These are phyloP conservation scores for Talaromyces sp. DNA, from an alignment of 2,329 filamentous ascomycete genomes.

Conservation along the genomic window DNA sequence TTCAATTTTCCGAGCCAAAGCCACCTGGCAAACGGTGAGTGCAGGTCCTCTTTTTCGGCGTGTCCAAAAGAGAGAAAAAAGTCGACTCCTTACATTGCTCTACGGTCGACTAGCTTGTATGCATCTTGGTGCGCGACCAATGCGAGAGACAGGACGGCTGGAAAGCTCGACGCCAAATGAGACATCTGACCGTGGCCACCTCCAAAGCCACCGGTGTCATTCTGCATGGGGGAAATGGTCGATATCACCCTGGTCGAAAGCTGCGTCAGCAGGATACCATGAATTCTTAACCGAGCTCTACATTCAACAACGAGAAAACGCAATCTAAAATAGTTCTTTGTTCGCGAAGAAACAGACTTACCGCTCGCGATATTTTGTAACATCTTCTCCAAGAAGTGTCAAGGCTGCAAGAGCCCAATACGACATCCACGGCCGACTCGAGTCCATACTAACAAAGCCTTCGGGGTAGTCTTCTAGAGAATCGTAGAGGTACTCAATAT, in stretches of 20 bases:
- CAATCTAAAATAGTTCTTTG: neutral
- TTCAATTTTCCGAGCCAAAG: conserved; percentile 83
- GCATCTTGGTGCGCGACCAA: conserved; percentile 70
- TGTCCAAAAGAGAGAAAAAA: neutral
- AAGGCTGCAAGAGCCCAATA: conserved; percentile 86
- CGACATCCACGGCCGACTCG: conserved; percentile 85
- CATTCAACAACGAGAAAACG: neutral
- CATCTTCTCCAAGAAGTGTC: conserved; percentile 68
- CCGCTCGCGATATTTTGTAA: conserved; percentile 58
- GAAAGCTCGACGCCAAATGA: conserved; percentile 86
- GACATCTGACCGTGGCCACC: conserved; percentile 88
- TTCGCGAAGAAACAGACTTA: conserved; percentile 26
- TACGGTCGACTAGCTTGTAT: conserved; percentile 71
- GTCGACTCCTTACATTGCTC: conserved; percentile 54
- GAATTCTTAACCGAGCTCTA: neutral
- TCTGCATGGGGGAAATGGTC: conserved; percentile 77
- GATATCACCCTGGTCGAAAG: conserved; percentile 50
- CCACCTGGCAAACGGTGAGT: conserved; percentile 49
- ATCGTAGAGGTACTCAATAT: conserved; percentile 45
- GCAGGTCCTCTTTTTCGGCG: neutral
- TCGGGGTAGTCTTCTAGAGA: conserved; percentile 57
- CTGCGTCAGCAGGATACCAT: neutral
- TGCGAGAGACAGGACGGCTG: conserved; percentile 69
- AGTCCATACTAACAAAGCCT: conserved; percentile 69
- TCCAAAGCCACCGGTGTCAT: conserved; percentile 77